Evolutionary conservation across 345 rosid species (phyloP).

Genomic region (Eucalyptus regnans): DNA sequence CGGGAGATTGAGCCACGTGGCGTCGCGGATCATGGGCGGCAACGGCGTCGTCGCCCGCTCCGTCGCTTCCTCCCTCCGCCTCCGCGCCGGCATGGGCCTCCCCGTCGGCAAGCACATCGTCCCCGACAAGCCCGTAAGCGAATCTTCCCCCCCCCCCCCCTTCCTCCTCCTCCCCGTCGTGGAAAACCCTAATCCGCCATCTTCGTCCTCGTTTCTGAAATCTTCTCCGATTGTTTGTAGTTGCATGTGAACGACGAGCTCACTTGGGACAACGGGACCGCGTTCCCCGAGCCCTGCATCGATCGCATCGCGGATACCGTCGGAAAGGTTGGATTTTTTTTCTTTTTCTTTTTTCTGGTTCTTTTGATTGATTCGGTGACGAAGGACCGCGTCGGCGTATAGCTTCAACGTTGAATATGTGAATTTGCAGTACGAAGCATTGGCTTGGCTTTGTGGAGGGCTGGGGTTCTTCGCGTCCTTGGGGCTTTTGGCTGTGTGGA

Average conservation of each 20-base stretch:
- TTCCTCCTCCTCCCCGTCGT: background rate
- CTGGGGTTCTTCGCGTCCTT: slow-evolving; percentile 66
- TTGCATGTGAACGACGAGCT: slow-evolving; percentile 85
- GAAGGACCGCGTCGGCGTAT: background rate
- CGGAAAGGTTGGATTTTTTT: slow-evolving; percentile 49
- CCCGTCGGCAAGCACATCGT: slow-evolving; percentile 95
- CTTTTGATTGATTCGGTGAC: background rate
- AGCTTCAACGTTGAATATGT: background rate
- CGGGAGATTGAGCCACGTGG: slow-evolving; percentile 62
- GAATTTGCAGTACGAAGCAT: slow-evolving; percentile 71
- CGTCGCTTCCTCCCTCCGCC: slow-evolving; percentile 64
- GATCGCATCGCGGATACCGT: slow-evolving; percentile 98
- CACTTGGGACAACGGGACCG: slow-evolving; percentile 89
- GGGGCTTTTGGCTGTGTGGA: slow-evolving; percentile 65
- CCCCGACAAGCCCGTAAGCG: slow-evolving; percentile 83
- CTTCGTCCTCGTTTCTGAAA: background rate
- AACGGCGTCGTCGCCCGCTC: slow-evolving; percentile 72
- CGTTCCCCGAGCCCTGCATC: slow-evolving; percentile 86
- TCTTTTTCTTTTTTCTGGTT: background rate
- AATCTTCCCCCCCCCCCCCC: background rate
- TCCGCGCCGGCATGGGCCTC: slow-evolving; percentile 92
- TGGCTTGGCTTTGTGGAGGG: slow-evolving; percentile 97
- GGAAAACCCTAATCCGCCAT: background rate
- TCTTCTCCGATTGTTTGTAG: slow-evolving; percentile 15
- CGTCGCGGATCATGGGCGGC: slow-evolving; percentile 82